phyloP scores from a whole-genome alignment of 495 filamentous ascomycete genomes.

The Corynascus novoguineensis region DNA sequence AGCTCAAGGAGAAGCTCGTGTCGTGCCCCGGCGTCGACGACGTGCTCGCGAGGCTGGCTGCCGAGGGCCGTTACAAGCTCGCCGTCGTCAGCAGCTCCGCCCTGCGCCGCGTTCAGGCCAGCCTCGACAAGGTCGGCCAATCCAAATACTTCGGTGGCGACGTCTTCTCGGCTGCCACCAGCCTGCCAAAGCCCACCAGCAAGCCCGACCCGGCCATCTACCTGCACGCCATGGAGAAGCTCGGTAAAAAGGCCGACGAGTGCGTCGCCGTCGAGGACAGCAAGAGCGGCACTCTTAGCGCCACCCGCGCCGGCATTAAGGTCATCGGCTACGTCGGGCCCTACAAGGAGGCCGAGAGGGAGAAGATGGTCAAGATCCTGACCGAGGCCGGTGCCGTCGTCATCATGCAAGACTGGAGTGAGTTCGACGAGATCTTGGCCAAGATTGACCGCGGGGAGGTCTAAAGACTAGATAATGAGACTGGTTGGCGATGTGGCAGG shows the following conservation, averaged over 20 bases:
- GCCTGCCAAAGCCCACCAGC: conserved; percentile 68
- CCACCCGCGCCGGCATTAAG: conserved; percentile 73
- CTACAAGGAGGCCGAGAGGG: conserved; percentile 64
- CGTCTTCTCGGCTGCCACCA: conserved; percentile 80
- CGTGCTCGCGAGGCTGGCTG: conserved; percentile 59
- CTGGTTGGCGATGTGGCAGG: neutral
- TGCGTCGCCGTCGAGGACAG: conserved; percentile 85
- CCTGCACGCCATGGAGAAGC: conserved; percentile 66
- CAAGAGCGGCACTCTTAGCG: conserved; percentile 77
- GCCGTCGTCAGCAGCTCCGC: conserved; percentile 80
- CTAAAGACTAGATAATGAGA: conserved; percentile 9
- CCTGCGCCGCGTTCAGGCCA: conserved; percentile 69
- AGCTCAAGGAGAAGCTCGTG: conserved; percentile 62
- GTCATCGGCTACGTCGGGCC: conserved; percentile 84
- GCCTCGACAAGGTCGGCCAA: conserved; percentile 73
- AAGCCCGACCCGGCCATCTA: conserved; percentile 97
- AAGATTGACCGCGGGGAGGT: conserved; percentile 51
- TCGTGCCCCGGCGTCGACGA: conserved; percentile 70
- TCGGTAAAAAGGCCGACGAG: conserved; percentile 69
- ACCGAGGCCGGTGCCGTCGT: conserved; percentile 63
- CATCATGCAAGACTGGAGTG: conserved; percentile 82
- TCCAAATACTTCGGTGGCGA: conserved; percentile 74
- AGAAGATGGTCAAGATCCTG: conserved; percentile 65
- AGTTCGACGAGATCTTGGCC: conserved; percentile 66
- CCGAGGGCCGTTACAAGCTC: conserved; percentile 62